Evolutionary conservation across 495 filamentous ascomycete species (phyloP), one percentile per base, ranked within the genome.

Genomic region (Annulohypoxylon moriforme): DNA sequence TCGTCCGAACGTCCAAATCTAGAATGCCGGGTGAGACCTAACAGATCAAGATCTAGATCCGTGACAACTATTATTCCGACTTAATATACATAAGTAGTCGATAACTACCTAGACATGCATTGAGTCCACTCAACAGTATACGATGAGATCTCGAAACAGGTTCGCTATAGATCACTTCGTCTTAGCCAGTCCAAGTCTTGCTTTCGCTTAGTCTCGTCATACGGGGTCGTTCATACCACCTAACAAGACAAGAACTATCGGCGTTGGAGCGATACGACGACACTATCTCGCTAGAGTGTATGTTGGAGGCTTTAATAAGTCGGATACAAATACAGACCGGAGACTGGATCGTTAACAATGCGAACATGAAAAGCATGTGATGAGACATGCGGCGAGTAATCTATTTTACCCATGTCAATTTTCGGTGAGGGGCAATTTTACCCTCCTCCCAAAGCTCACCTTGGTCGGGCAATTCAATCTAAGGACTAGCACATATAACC

Each of bases 1-100:
- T 47, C 63, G 25, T 11, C 52, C 50, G 31, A 68, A 27, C 29
- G 58, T 57, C 58, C 55, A 62, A 40, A 49, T 50, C 59, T 57
- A 40, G 46, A 44, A 42, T 24, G 24, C 34, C 59, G 25, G 50
- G 8, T 16, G 18, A 14, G 14, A 31, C 56, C n/a, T 42, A 18
- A 40, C 27, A 38, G 6, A 58, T 52, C 11, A 42, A 56, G 25
- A 18, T 22, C 16, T 18, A 25, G 38, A 13, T 56, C 16, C 38
- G 33, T 52, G 47, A 29, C 20, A 42, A 36, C 5, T 3, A 57
- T 25, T 31, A 25, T 52, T 24, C 47, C 47, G 47, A 52, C 47
- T 31, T 29, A 29, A 13, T 53, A 14, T n/a, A 47, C 40, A 44
- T 20, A 44, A 44, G 40, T 6, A 18, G 49, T 38, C 29, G 22